These are phyloP conservation scores for Phalaenopsis equestris DNA, from an alignment of 106 monocot species.

Conservation along the genomic window DNA sequence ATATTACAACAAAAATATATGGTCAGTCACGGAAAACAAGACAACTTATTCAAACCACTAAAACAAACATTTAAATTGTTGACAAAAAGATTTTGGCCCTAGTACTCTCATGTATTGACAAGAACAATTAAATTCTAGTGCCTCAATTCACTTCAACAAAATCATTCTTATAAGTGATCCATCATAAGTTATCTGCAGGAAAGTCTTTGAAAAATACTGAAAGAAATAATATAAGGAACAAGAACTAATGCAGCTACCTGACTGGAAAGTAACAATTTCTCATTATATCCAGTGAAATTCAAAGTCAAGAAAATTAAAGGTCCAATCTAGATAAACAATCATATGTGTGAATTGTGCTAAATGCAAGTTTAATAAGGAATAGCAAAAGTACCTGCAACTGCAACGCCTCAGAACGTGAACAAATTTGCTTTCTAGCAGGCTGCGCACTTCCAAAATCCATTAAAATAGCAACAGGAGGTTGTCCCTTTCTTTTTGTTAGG, in stretches of 20 bases:
- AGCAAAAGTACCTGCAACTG: slow-evolving; percentile 69
- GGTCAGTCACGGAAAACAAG: too few relatives aligned
- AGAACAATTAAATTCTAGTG: too few relatives aligned
- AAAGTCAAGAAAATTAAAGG: neutral
- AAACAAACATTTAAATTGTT: too few relatives aligned
- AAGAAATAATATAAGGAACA: neutral
- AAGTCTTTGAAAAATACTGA: neutral
- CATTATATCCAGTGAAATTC: neutral
- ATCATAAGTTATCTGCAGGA: neutral
- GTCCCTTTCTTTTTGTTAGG: slow-evolving; percentile 63
- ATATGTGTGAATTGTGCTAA: neutral
- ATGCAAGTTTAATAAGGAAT: neutral
- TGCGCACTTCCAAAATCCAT: slow-evolving; percentile 98
- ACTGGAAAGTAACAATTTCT: neutral
- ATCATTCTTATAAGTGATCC: too few relatives aligned
- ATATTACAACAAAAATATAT: too few relatives aligned
- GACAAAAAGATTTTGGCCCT: too few relatives aligned
- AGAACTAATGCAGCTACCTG: neutral
- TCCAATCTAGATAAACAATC: neutral
- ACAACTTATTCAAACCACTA: too few relatives aligned
- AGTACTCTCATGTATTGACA: too few relatives aligned
- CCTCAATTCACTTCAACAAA: too few relatives aligned
- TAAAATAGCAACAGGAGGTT: slow-evolving; percentile 77
- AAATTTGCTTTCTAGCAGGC: slow-evolving; percentile 80
- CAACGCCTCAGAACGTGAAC: slow-evolving; percentile 76